Conservation (phyloP, 2,329 filamentous ascomycete genomes). For the Tolypocladium inflatum region DNA sequence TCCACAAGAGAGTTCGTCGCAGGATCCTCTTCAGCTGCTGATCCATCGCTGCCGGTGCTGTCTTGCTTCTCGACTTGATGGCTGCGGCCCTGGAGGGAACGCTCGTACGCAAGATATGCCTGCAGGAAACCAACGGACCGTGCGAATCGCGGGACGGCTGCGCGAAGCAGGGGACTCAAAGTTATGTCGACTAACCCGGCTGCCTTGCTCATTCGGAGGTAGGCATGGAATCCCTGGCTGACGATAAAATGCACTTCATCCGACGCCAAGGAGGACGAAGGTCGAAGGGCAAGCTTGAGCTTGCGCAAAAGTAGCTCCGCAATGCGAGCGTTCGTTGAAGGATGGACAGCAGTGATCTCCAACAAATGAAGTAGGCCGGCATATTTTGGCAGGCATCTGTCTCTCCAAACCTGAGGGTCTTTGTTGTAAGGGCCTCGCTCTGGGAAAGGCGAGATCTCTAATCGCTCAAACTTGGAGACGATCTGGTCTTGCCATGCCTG, state of each 20-base stretch:
- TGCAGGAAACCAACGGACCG: slow-evolving; percentile 57
- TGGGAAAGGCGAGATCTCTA: slow-evolving; percentile 56
- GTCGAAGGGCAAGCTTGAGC: slow-evolving; percentile 53
- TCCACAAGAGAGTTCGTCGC: slow-evolving; percentile 57
- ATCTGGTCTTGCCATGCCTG: slow-evolving; percentile 68
- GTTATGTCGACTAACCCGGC: slow-evolving; percentile 47
- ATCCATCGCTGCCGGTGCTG: slow-evolving; percentile 31
- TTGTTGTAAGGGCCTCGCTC: slow-evolving; percentile 54
- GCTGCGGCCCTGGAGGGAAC: slow-evolving; percentile 13
- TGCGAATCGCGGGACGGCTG: slow-evolving; percentile 56
- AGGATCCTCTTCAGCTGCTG: slow-evolving; percentile 41
- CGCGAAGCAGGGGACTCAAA: slow-evolving; percentile 56
- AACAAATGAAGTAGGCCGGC: slow-evolving; percentile 57
- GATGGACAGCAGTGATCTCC: slow-evolving; percentile 51
- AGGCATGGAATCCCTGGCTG: slow-evolving; percentile 65
- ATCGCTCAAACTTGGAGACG: slow-evolving; percentile 55
- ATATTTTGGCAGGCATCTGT: slow-evolving; percentile 57
- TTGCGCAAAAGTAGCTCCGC: slow-evolving; percentile 57
- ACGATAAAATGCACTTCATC: slow-evolving; percentile 64
- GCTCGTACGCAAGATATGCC: slow-evolving; percentile 49
- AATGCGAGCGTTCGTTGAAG: slow-evolving; percentile 57
- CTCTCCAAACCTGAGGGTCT: slow-evolving; percentile 51
- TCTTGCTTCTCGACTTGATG: slow-evolving; percentile 12
- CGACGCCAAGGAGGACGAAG: slow-evolving; percentile 47
- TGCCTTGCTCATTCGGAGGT: slow-evolving; percentile 55